Conservation (phyloP, 768 basidiomycete genomes). For the Lenzites betulinus region DNA sequence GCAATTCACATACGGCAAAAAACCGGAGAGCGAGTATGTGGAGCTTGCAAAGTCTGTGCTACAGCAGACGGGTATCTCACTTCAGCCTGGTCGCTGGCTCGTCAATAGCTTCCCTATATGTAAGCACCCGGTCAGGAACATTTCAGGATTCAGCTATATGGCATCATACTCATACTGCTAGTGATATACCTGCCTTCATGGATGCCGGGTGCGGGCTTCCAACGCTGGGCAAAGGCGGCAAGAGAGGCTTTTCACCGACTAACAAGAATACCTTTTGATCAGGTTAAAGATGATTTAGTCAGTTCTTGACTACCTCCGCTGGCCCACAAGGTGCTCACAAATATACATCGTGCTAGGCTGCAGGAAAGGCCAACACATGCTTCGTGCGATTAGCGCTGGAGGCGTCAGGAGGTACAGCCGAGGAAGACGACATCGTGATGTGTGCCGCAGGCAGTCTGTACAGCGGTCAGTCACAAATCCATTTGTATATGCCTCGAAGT, state of each 20-base stretch:
- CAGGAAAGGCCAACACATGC: neutral
- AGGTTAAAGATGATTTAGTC: constrained; percentile 14
- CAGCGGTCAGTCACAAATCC: constrained; percentile 5
- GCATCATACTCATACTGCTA: too few species aligned
- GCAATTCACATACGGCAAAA: constrained; percentile 36
- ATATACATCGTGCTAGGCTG: neutral
- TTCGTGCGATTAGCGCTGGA: neutral
- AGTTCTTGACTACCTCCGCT: neutral
- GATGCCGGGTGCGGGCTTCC: constrained; percentile 28
- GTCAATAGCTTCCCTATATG: constrained; percentile 39
- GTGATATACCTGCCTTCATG: constrained; percentile 21
- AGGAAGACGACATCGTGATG: constrained; percentile 11
- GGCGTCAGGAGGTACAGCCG: neutral
- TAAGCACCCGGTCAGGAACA: neutral
- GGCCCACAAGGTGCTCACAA: neutral
- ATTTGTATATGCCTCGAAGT: neutral
- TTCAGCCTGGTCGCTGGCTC: constrained; percentile 42
- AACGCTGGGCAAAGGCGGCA: constrained; percentile 16
- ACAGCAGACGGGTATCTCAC: constrained; percentile 31
- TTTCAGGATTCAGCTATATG: too few species aligned
- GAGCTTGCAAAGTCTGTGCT: constrained; percentile 39
- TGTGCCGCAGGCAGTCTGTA: constrained; percentile 14
- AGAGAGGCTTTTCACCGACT: neutral
- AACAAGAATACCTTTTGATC: constrained; percentile 12
- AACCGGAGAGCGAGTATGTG: constrained; percentile 43